Conservation (phyloP, 2,329 filamentous ascomycete genomes). For the Epichloe glyceriae region DNA sequence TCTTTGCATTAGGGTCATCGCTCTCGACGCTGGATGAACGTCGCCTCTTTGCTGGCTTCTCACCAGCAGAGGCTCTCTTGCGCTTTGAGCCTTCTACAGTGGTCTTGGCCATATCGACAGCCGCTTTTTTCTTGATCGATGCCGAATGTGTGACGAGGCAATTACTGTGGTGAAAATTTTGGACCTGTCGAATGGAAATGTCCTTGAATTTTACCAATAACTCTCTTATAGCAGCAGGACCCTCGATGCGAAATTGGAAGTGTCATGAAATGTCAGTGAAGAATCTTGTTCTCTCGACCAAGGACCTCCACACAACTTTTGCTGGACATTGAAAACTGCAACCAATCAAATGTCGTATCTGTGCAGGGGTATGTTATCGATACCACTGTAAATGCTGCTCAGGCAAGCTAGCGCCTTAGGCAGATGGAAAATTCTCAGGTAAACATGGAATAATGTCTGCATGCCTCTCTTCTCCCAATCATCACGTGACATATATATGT, state of each 20-base stretch:
- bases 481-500: constrained; percentile 25
- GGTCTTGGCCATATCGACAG: constrained; percentile 15
- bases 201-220: too few relatives aligned
- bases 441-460: neutral
- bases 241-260: neutral
- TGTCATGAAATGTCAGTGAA: neutral
- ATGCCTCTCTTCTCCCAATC: neutral
- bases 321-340: constrained; percentile 4
- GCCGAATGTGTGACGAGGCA: neutral
- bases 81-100: constrained; percentile 28
- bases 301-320: neutral
- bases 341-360: constrained; percentile 2
- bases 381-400: neutral
- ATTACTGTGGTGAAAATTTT: too few relatives aligned
- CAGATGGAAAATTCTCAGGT: constrained; percentile 13
- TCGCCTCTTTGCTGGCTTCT: constrained; percentile 36
- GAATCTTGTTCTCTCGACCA: neutral
- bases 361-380: neutral
- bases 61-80: constrained; percentile 32
- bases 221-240: too few relatives aligned
- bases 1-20: constrained; percentile 47
- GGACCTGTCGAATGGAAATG: neutral
- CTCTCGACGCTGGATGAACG: constrained; percentile 33
- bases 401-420: neutral
- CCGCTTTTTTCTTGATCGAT: neutral